Evolutionary conservation across 306 rosid genomes (phyloP), one percentile per base, ranked within the genome.

Genomic region (Cucumis cinereus): DNA sequence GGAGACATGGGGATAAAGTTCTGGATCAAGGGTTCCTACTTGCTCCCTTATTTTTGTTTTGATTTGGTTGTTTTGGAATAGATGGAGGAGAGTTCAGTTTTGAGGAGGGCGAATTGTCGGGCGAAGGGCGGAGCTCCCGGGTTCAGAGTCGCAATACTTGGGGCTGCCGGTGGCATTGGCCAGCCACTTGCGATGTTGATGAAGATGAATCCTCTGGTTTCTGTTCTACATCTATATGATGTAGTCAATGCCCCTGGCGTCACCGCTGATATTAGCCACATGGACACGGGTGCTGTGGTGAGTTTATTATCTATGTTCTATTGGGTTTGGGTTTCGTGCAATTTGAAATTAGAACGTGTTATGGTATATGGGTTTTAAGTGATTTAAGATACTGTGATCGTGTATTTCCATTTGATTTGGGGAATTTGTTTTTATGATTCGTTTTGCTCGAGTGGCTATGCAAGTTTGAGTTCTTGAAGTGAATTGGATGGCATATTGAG

Each of bases 271-370:
- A 84, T 95, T 79, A 89, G 98, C 70, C 99, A 95, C 83, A 92
- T 92, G 92, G 99, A 92, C 80, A 90, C 99, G 47, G 96, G 93
- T 76, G 98, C 97, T 13, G 98, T 95, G 96, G 99, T 92, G 88
- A 84, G 74, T 47, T 70, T 47, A 3, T 8, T 43, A 24, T 49
- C 22, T 70, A 8, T 24, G 16, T 47, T 69, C 22, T 23, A 23
- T 68, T 45, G 56, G 30, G 40, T 69, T 69, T 64, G 10, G 7
- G 26, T 22, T 23, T 47, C 55, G 8, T 23, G 19, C 24, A 47
- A 26, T 47, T 70, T 70, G 2, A 9, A 47, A 26, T 47, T 47
- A 9, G 22, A 47, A 70, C 14, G 16, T 24, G 5, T 4, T 45
- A 9, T 70, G 40, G 41, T 22, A 24, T 26, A 4, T 15, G 23